Percentiles rank a stretch among this genome's conserved stretches.
Evolutionary conservation across 2,329 filamentous ascomycete species (phyloP).

Genomic region (Aspergillus sp.): DNA sequence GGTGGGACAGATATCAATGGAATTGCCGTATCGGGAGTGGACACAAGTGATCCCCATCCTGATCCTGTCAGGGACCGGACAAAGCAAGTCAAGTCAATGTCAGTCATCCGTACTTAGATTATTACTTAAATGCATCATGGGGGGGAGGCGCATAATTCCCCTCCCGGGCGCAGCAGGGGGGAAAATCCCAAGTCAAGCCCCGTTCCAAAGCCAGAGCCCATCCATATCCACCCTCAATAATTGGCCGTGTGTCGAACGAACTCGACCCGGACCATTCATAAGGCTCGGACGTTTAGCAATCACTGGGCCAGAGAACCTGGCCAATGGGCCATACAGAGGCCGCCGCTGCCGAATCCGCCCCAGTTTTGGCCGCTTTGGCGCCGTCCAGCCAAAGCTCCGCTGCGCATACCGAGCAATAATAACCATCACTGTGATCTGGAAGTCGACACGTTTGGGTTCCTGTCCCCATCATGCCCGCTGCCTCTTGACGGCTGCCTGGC

Average conservation of each 20-base stretch:
- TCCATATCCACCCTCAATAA: no score
- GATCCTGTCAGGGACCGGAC: constrained; percentile 4
- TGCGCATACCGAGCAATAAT: constrained; percentile 9
- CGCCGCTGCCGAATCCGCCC: constrained; percentile 3
- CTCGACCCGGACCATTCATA: background rate
- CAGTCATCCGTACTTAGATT: background rate
- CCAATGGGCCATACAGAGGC: constrained; percentile 1
- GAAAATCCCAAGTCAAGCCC: background rate
- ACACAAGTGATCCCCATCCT: background rate
- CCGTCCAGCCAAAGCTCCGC: constrained; percentile 12
- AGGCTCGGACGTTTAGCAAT: constrained; percentile 13
- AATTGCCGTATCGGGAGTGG: background rate
- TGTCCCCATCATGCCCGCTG: constrained; percentile 2
- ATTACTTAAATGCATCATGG: background rate
- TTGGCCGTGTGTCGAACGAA: no score
- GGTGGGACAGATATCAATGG: background rate
- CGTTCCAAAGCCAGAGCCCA: background rate
- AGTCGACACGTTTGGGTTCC: constrained; percentile 6
- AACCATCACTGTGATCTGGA: constrained; percentile 2
- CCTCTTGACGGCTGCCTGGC: background rate
- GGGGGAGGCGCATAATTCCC: background rate
- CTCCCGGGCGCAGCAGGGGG: background rate
- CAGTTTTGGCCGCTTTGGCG: constrained; percentile 12
- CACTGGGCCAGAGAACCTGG: background rate
- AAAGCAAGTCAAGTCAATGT: background rate